These are phyloP conservation scores for Mortierella sp. DNA, from an alignment of 371 early-diverging fungal genomes.

Conservation along the genomic window DNA sequence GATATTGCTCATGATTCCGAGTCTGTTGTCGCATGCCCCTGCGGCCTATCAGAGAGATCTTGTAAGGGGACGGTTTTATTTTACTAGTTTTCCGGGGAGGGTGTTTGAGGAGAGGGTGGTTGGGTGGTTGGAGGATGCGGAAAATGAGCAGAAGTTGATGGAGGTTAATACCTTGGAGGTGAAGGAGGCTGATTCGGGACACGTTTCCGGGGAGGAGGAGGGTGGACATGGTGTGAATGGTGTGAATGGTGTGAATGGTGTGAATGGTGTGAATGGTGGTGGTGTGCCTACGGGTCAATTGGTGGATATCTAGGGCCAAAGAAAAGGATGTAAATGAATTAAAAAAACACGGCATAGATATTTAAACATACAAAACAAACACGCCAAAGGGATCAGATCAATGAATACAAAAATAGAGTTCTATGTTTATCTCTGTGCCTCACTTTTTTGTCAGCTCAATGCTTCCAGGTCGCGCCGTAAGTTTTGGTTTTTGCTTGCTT, in stretches of 20 bases:
- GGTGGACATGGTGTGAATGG: background rate
- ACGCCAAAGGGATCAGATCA: too few relatives aligned
- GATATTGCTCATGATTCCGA: conserved; percentile 24
- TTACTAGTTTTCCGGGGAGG: conserved; percentile 39
- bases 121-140: conserved; percentile 10
- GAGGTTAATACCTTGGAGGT: background rate
- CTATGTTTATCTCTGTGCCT: too few relatives aligned
- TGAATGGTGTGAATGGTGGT: background rate
- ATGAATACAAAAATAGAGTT: too few relatives aligned
- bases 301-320: background rate
- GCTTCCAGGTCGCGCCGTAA: too few relatives aligned
- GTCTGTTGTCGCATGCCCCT: conserved; percentile 38
- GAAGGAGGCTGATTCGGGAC: background rate
- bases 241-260: background rate
- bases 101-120: conserved; percentile 28
- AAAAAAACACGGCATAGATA: too few relatives aligned
- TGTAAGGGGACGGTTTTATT: conserved; percentile 35
- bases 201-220: background rate
- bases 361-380: too few relatives aligned
- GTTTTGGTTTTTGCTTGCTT: too few relatives aligned
- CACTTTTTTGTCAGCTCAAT: too few relatives aligned
- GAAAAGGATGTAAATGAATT: too few relatives aligned
- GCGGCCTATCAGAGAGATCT: conserved; percentile 41
- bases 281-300: background rate
- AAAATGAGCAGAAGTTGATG: background rate